Conservation (phyloP, 768 basidiomycete genomes). For the Calvatia gigantea region DNA sequence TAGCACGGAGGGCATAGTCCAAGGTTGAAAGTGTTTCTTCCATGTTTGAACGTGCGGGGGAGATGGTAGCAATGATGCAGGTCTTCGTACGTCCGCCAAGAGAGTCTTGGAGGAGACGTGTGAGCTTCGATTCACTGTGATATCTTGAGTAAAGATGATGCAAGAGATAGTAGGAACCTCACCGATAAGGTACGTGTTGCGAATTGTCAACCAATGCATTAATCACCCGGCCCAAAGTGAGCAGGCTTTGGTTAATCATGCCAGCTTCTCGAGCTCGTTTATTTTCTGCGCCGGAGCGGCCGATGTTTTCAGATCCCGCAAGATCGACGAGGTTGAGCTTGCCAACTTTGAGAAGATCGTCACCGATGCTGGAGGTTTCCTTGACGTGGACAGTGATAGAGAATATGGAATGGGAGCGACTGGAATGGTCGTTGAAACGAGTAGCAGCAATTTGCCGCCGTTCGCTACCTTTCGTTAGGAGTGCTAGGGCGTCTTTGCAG, state of each 20-base stretch:
- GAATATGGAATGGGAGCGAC: slow-evolving; percentile 97
- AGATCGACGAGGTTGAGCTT: slow-evolving; percentile 97
- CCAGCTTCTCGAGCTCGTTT: slow-evolving; percentile 95
- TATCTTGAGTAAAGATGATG: slow-evolving; percentile 1
- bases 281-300: slow-evolving; percentile 91
- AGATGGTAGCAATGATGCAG: slow-evolving; percentile 95
- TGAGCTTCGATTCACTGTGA: slow-evolving; percentile 90
- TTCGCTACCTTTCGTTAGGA: slow-evolving; percentile 86
- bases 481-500: slow-evolving; percentile 74
- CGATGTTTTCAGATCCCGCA: slow-evolving; percentile 97
- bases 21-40: slow-evolving; percentile 98
- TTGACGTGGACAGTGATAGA: slow-evolving; percentile 94
- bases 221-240: slow-evolving; percentile 96
- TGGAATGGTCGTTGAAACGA: slow-evolving; percentile 96
- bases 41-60: slow-evolving; percentile 88
- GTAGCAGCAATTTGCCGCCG: slow-evolving; percentile 92
- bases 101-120: slow-evolving; percentile 97
- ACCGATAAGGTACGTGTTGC: slow-evolving; percentile 93
- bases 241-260: slow-evolving; percentile 96
- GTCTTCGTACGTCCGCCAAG: slow-evolving; percentile 96
- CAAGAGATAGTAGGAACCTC: slow-evolving; percentile 15
- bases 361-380: slow-evolving; percentile 71
- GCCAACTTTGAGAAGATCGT: slow-evolving; percentile 89
- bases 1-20: slow-evolving; percentile 93
- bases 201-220: slow-evolving; percentile 92